A percentile compares a stretch with the other conserved stretches of the same genome.
Evolutionary conservation across 345 rosid species (phyloP).

Genomic region (Linum usitatissimum): DNA sequence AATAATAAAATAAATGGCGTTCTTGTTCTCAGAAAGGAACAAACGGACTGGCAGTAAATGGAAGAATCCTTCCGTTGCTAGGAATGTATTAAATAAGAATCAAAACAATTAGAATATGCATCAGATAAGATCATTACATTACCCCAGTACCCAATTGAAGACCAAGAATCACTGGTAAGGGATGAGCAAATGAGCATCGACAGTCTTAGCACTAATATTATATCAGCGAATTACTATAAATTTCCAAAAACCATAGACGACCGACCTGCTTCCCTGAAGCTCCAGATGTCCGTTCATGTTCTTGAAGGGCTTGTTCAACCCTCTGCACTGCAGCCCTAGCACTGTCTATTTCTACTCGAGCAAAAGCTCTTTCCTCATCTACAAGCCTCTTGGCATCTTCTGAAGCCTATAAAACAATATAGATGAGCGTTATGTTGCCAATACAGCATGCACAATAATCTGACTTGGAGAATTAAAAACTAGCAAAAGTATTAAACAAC

Average conservation of each 20-base stretch:
- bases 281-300: conserved; percentile 65
- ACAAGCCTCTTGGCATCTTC: conserved; percentile 95
- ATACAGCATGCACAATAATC: neutral
- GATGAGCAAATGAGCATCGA: too few species aligned
- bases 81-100: neutral
- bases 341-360: conserved; percentile 88
- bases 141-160: too few species aligned
- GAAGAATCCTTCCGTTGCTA: neutral
- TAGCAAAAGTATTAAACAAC: neutral
- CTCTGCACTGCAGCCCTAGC: conserved; percentile 98
- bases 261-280: conserved; percentile 66
- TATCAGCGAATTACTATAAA: neutral
- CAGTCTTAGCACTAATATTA: neutral
- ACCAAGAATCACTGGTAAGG: too few species aligned
- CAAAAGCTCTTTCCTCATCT: conserved; percentile 90
- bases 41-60: neutral
- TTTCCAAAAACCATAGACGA: neutral
- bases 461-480: neutral
- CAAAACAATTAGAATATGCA: too few species aligned
- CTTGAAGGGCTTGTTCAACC: conserved; percentile 90
- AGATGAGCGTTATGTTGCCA: neutral
- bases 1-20: neutral
- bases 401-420: conserved; percentile 53
- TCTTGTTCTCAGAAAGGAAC: neutral
- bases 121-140: neutral